Base-by-base conservation (phyloP, 2,329 filamentous ascomycete species). In the Microsporum ferrugineum region DNA sequence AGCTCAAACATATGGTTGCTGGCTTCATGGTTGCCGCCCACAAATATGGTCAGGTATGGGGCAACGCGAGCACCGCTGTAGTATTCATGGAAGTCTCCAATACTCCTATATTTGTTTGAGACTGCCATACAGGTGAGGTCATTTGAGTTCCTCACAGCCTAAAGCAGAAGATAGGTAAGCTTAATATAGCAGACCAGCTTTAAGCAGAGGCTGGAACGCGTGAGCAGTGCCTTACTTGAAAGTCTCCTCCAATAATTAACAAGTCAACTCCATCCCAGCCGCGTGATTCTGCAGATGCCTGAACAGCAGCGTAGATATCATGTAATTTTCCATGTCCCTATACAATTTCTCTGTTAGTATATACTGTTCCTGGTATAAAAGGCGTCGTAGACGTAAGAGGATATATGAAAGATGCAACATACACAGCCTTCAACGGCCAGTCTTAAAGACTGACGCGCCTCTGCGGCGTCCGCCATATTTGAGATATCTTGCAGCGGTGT, bases 11-110 rank as follows among this genome's bases (percentile, higher is more conserved):
- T 78, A 73, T 97, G 85, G 58, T 88, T 91, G 69, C 88, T 88
- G 0, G 94, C 92, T 76, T 99, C 94, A 70, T 99, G 94, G 71
- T 99, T 99, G 1, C 94, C 94, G 49, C 87, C 91, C 58, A 96
- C 86, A 75, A 97, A 97, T 51, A 97, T 78, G 14, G 94, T 99
- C 53, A 95, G 80, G 71, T 91, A 95, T 0, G 94, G 94, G 0
- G 94, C 94, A 49, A 73, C 82, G 60, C 84, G 83, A 17, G 77
- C 73, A 55, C 94, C 94, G 59, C 86, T 88, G 74, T 99, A 99
- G 78, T 97, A 99, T 64, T 90, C 85, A 68, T 92, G 89, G 68
- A 97, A 99, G 72, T 99, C 94, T 39, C 89, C 90, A 69, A 99
- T 85, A 49, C 83, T 79, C 65, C 89, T 89, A 75, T 91, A 99